Evolutionary conservation across 345 rosid genomes (phyloP).

Genomic region (Hirschfeldia incana): DNA sequence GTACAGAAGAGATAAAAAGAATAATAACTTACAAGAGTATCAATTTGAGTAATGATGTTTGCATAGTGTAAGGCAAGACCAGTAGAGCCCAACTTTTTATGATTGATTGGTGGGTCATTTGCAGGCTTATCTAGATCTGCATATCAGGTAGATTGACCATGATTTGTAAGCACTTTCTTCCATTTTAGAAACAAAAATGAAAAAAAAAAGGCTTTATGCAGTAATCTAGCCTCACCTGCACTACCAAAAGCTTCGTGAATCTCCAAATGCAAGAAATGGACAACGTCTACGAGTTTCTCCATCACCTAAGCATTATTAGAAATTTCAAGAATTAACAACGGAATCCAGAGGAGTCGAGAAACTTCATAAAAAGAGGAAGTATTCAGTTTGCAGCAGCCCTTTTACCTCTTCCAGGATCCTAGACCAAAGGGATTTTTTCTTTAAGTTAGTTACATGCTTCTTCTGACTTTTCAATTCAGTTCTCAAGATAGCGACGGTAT

Average conservation of each 20-base stretch:
- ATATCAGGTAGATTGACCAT: conserved; percentile 18
- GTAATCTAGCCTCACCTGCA: conserved; percentile 58
- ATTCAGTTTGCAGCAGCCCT: neutral
- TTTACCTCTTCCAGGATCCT: conserved; percentile 92
- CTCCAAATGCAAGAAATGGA: conserved; percentile 88
- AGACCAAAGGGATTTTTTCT: conserved; percentile 97
- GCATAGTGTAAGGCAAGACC: conserved; percentile 98
- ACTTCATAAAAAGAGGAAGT: neutral
- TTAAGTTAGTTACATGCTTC: conserved; percentile 83
- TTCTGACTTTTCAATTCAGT: conserved; percentile 86
- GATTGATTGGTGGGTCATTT: conserved; percentile 45
- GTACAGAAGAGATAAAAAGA: conserved; percentile 2
- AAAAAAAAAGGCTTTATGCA: neutral
- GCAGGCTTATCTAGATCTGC: conserved; percentile 65
- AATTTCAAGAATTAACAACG: conserved; percentile 13
- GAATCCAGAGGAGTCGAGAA: neutral
- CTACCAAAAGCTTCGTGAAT: conserved; percentile 83
- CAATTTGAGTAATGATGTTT: conserved; percentile 86
- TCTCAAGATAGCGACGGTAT: conserved; percentile 76
- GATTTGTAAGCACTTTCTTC: neutral
- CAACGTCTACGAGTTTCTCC: conserved; percentile 94
- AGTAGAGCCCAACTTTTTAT: conserved; percentile 76
- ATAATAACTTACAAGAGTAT: conserved; percentile 76
- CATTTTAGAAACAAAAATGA: conserved; percentile 12
- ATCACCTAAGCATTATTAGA: conserved; percentile 60